Conservation (phyloP, 208 protist species). For the Wallacemonas sp. region DNA sequence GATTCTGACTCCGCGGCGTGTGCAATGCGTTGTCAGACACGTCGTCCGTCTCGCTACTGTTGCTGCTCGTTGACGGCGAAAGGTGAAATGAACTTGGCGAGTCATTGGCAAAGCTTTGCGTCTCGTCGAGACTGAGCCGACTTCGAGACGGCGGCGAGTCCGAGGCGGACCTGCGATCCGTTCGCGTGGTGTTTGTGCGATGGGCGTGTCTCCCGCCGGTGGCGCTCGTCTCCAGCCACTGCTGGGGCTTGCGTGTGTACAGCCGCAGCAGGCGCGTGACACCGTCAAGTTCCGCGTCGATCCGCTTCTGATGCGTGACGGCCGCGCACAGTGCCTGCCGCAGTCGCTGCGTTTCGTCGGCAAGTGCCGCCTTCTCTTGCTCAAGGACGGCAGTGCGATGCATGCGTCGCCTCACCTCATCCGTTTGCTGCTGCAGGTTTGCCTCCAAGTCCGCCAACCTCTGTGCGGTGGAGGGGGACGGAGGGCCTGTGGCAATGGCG, state of each 20-base stretch:
- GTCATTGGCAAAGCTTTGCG: not conserved
- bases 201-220: not conserved
- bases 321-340: constrained; percentile 7
- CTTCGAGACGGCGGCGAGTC: too few species aligned
- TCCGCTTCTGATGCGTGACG: constrained; percentile 10
- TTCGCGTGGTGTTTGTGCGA: too few species aligned
- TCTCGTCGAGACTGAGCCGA: not conserved
- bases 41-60: not conserved
- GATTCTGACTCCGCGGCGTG: too few species aligned
- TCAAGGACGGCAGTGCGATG: constrained; percentile 42
- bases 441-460: constrained; percentile 28
- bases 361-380: constrained; percentile 27
- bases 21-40: too few species aligned
- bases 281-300: not conserved
- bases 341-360: constrained; percentile 8
- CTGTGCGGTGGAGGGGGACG: constrained; percentile 12
- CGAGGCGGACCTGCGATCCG: too few species aligned
- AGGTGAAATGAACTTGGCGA: not conserved
- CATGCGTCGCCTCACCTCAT: constrained; percentile 57
- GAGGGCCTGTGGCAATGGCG: too few species aligned
- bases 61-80: not conserved
- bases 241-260: constrained; percentile 1
- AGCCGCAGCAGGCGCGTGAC: not conserved
- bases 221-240: not conserved
- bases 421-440: constrained; percentile 49